Percentiles rank a stretch among this genome's conserved stretches.
These are phyloP conservation scores for Vaccinium darrowii DNA, from an alignment of 148 eudicot genomes.

Conservation along the genomic window DNA sequence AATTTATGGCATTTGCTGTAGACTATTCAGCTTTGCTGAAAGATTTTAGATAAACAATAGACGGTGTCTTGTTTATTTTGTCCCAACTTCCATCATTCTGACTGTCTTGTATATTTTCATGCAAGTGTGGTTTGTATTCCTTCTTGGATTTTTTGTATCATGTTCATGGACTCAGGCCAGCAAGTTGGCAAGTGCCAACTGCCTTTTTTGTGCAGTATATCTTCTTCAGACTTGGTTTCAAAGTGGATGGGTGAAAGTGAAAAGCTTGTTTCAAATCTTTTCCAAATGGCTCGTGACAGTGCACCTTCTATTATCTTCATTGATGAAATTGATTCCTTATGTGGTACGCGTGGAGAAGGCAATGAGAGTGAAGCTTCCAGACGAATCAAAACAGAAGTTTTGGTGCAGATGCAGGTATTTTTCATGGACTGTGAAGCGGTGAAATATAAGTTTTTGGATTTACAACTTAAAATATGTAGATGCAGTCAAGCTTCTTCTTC, in stretches of 20 bases:
- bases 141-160: background rate
- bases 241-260: slow-evolving; percentile 99
- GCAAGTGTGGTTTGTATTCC: background rate
- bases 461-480: background rate
- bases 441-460: background rate
- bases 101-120: background rate
- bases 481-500: background rate
- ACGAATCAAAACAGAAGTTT: slow-evolving; percentile 96
- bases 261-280: slow-evolving; percentile 92
- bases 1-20: background rate
- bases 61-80: background rate
- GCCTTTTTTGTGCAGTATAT: slow-evolving; percentile 58
- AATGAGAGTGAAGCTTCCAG: slow-evolving; percentile 99
- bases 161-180: slow-evolving; percentile 30
- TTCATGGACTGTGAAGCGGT: background rate
- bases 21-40: background rate
- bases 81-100: background rate
- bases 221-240: slow-evolving; percentile 96
- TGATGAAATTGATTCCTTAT: slow-evolving; percentile 96
- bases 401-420: slow-evolving; percentile 98
- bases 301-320: slow-evolving; percentile 88
- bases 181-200: slow-evolving; percentile 52
- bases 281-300: slow-evolving; percentile 99
- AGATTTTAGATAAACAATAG: background rate
- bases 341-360: slow-evolving; percentile 99